Percentiles rank a stretch among this genome's conserved stretches.
phyloP scores from a whole-genome alignment of 2,329 filamentous ascomycete species.

The Podosphaera xanthii region DNA sequence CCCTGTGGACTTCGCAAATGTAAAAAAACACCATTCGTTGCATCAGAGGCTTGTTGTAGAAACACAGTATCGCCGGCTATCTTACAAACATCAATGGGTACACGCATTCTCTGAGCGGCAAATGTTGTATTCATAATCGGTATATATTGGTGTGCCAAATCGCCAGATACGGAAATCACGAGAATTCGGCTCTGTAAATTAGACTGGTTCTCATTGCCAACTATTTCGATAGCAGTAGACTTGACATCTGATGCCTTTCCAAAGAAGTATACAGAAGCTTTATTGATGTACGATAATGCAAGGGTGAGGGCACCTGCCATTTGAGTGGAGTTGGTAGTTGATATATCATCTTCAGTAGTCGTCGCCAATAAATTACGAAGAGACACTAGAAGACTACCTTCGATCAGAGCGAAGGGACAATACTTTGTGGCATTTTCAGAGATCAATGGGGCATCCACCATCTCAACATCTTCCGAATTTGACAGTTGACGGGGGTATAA shows the following conservation, averaged over 20 bases:
- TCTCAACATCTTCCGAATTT: conserved; percentile 29
- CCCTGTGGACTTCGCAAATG: conserved; percentile 39
- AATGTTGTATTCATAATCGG: conserved; percentile 98
- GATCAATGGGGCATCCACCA: conserved; percentile 23
- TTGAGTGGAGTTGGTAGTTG: conserved; percentile 53
- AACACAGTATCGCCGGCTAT: conserved; percentile 73
- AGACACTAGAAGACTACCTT: conserved; percentile 54
- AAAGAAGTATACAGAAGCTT: conserved; percentile 22
- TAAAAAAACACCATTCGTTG: conserved; percentile 49
- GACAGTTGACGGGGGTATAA: conserved; percentile 46
- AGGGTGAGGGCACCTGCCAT: conserved; percentile 80
- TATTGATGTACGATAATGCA: conserved; percentile 77
- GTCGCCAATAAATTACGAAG: conserved; percentile 48
- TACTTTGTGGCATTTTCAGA: conserved; percentile 56
- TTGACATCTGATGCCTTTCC: conserved; percentile 16
- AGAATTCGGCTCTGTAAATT: conserved; percentile 63
- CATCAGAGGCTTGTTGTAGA: conserved; percentile 70
- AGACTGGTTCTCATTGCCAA: conserved; percentile 15
- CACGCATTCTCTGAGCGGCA: conserved; percentile 66
- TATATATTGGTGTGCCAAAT: conserved; percentile 78
- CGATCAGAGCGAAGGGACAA: conserved; percentile 71
- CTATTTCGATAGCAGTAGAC: conserved; percentile 6
- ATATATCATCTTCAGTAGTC: conserved; percentile 41
- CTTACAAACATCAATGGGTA: conserved; percentile 82
- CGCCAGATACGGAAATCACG: conserved; percentile 68